phyloP scores from a whole-genome alignment of 1,139 yeast genomes.

The Suhomyces wounanorum region DNA sequence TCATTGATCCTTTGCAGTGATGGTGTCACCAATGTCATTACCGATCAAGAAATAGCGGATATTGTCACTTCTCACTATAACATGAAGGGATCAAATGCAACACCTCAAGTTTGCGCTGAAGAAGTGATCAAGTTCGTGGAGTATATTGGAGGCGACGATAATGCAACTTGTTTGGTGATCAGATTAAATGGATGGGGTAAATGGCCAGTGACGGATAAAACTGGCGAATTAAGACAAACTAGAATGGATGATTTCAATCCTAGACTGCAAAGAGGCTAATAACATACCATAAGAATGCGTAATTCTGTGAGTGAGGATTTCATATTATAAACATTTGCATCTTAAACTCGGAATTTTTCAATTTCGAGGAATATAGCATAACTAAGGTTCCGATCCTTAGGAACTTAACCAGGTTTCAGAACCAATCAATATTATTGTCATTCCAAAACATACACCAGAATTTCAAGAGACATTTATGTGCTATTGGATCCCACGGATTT shows the following conservation, averaged over 20 bases:
- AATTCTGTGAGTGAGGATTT: neutral
- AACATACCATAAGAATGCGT: neutral
- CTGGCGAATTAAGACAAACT: slow-evolving; percentile 78
- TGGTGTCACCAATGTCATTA: slow-evolving; percentile 77
- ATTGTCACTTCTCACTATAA: slow-evolving; percentile 73
- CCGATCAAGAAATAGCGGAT: slow-evolving; percentile 92
- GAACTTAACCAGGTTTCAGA: neutral
- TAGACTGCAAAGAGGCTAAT: slow-evolving; percentile 27
- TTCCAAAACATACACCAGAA: no score
- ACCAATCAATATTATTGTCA: neutral
- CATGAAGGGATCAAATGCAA: slow-evolving; percentile 64
- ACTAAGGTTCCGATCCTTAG: no score
- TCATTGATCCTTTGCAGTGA: slow-evolving; percentile 79
- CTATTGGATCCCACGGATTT: neutral
- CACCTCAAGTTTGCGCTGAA: slow-evolving; percentile 83
- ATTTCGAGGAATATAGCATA: neutral
- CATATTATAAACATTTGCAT: neutral
- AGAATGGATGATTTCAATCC: slow-evolving; percentile 56
- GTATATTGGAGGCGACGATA: slow-evolving; percentile 90
- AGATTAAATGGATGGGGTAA: slow-evolving; percentile 89
- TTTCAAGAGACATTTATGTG: no score
- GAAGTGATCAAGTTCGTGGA: slow-evolving; percentile 84
- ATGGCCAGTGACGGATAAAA: slow-evolving; percentile 83
- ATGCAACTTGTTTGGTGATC: slow-evolving; percentile 85
- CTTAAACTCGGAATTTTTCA: neutral